phyloP scores from a whole-genome alignment of 768 basidiomycete genomes.

The Agaricus sinodeliciosus region DNA sequence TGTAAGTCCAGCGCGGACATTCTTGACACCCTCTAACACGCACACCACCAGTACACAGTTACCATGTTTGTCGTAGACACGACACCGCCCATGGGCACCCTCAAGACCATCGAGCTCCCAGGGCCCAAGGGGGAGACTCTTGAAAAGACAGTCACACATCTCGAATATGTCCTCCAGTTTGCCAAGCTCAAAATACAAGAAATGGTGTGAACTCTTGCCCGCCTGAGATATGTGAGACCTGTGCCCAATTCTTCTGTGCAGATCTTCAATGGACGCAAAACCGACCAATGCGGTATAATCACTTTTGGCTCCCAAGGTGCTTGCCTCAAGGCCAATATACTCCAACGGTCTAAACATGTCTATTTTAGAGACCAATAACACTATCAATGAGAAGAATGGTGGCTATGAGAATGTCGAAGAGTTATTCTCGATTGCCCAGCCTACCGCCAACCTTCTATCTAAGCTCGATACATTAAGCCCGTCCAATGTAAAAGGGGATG shows the following conservation, averaged over 20 bases:
- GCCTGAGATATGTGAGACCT: not conserved
- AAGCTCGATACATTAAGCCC: slow-evolving; percentile 56
- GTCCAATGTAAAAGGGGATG: slow-evolving; percentile 54
- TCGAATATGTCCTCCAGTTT: slow-evolving; percentile 80
- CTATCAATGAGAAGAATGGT: slow-evolving; percentile 49
- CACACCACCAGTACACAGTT: slow-evolving; percentile 64
- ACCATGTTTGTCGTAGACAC: slow-evolving; percentile 88
- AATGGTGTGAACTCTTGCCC: slow-evolving; percentile 48
- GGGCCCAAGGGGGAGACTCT: slow-evolving; percentile 45
- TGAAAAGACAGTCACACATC: slow-evolving; percentile 60
- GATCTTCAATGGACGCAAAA: slow-evolving; percentile 91
- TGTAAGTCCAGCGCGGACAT: slow-evolving; percentile 33
- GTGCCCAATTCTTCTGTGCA: slow-evolving; percentile 23
- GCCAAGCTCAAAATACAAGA: slow-evolving; percentile 89
- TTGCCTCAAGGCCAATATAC: not conserved
- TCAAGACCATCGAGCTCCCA: slow-evolving; percentile 47
- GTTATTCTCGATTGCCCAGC: slow-evolving; percentile 61
- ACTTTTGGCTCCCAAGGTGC: slow-evolving; percentile 77
- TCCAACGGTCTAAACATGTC: slow-evolving; percentile 1
- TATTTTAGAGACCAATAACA: slow-evolving; percentile 54
- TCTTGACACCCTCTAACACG: slow-evolving; percentile 12
- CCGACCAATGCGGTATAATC: slow-evolving; percentile 89
- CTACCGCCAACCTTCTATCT: slow-evolving; percentile 59
- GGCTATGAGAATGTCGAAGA: slow-evolving; percentile 74
- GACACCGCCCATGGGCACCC: slow-evolving; percentile 77